These are phyloP conservation scores for Aspergillus ustus DNA, from an alignment of 2,329 filamentous ascomycete species.

Conservation along the genomic window DNA sequence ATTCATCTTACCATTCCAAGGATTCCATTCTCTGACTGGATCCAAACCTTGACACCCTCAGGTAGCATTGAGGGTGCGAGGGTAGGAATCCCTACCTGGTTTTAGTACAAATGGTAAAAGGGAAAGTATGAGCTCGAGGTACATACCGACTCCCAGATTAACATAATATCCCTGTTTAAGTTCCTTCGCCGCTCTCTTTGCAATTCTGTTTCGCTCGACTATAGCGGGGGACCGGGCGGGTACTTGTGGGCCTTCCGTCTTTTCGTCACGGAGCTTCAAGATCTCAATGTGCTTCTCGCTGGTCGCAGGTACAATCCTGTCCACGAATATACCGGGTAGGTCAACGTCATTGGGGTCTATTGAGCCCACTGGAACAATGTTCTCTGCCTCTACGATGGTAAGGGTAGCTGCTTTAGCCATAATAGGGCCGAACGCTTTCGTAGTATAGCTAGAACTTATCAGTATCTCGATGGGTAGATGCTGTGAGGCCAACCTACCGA, in stretches of 20 bases:
- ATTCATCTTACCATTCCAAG: slow-evolving; percentile 66
- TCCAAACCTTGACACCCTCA: slow-evolving; percentile 71
- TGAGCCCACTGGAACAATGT: slow-evolving; percentile 76
- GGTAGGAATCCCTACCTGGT: slow-evolving; percentile 72
- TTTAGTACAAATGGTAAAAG: slow-evolving; percentile 7
- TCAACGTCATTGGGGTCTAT: slow-evolving; percentile 77
- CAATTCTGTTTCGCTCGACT: slow-evolving; percentile 64
- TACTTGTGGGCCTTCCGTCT: slow-evolving; percentile 43
- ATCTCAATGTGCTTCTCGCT: slow-evolving; percentile 74
- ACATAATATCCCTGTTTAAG: slow-evolving; percentile 63
- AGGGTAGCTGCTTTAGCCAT: slow-evolving; percentile 81
- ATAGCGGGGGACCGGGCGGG: slow-evolving; percentile 38
- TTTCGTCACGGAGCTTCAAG: slow-evolving; percentile 59
- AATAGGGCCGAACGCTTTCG: slow-evolving; percentile 73
- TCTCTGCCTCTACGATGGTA: slow-evolving; percentile 83
- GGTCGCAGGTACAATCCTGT: slow-evolving; percentile 77
- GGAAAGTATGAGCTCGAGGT: neutral
- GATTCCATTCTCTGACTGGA: slow-evolving; percentile 87
- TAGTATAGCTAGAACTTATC: slow-evolving; percentile 59
- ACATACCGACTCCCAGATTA: slow-evolving; percentile 40
- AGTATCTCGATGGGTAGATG: neutral
- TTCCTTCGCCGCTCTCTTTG: slow-evolving; percentile 76
- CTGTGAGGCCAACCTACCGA: slow-evolving; percentile 51
- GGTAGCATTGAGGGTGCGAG: slow-evolving; percentile 79
- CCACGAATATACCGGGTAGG: slow-evolving; percentile 80